These are phyloP conservation scores for Naegleria fowleri DNA, from an alignment of 208 protist species.

Conservation along the genomic window DNA sequence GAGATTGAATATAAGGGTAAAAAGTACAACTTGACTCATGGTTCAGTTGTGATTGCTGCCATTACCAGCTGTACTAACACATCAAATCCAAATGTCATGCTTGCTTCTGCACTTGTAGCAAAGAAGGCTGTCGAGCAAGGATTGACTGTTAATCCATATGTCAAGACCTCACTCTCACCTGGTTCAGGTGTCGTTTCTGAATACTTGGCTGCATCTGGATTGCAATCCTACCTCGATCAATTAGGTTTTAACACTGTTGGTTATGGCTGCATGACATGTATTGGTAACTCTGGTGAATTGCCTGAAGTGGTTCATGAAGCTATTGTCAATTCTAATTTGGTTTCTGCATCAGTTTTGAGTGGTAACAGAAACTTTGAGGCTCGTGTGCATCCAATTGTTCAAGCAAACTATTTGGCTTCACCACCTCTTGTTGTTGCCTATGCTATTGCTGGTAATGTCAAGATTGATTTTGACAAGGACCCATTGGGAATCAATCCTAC, in stretches of 20 bases:
- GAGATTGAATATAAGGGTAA: slow-evolving; percentile 70
- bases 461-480: slow-evolving; percentile 80
- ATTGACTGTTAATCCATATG: slow-evolving; percentile 70
- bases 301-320: slow-evolving; percentile 57
- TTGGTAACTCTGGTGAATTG: slow-evolving; percentile 88
- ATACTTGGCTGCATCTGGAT: slow-evolving; percentile 76
- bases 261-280: slow-evolving; percentile 95
- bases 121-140: slow-evolving; percentile 82
- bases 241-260: slow-evolving; percentile 80
- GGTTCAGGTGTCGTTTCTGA: slow-evolving; percentile 88
- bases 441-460: slow-evolving; percentile 82
- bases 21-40: slow-evolving; percentile 72
- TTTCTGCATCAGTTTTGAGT: slow-evolving; percentile 82
- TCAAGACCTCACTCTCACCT: slow-evolving; percentile 90
- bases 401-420: slow-evolving; percentile 89
- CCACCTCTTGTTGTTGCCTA: slow-evolving; percentile 90
- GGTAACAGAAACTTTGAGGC: slow-evolving; percentile 95
- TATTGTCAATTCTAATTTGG: slow-evolving; percentile 83
- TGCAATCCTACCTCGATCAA: slow-evolving; percentile 69
- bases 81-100: slow-evolving; percentile 85
- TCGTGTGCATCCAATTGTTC: slow-evolving; percentile 81
- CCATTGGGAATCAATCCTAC: slow-evolving; percentile 49
- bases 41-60: slow-evolving; percentile 85
- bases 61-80: slow-evolving; percentile 95
- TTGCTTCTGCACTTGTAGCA: slow-evolving; percentile 83